These are phyloP conservation scores for Quillaja saponaria DNA, from an alignment of 306 rosid genomes.

Conservation along the genomic window DNA sequence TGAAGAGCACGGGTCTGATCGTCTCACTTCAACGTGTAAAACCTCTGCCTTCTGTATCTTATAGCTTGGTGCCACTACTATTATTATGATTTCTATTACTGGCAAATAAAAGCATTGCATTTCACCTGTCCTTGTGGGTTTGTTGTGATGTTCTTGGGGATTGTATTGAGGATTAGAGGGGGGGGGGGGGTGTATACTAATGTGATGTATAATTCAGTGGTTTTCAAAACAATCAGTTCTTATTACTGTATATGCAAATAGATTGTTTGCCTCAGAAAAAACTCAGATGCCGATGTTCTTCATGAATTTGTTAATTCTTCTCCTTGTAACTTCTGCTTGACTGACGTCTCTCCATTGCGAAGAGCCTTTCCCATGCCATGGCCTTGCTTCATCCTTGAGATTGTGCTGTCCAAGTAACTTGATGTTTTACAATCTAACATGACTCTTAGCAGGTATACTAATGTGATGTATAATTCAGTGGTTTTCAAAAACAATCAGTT, in stretches of 20 bases:
- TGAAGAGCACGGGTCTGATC: neutral
- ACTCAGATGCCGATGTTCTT: no score
- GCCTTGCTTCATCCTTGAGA: no score
- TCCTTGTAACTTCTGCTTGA: no score
- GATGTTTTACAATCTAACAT: no score
- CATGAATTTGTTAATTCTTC: no score
- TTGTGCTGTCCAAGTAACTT: no score
- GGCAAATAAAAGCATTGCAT: slow-evolving; percentile 50
- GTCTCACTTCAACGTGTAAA: no score
- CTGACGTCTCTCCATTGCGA: no score
- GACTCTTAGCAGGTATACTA: slow-evolving; percentile 40
- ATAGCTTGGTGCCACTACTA: slow-evolving; percentile 36
- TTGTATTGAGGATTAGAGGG: slow-evolving; percentile 31
- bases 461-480: slow-evolving; percentile 19
- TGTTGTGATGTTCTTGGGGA: slow-evolving; percentile 38
- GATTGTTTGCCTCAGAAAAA: no score
- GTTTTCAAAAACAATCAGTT: neutral
- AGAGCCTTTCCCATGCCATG: no score
- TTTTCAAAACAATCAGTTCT: neutral
- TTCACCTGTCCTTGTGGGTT: slow-evolving; percentile 33
- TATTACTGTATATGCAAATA: no score
- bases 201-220: slow-evolving; percentile 27
- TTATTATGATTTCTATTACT: slow-evolving; percentile 34
- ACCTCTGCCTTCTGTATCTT: slow-evolving; percentile 22
- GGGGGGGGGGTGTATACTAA: slow-evolving; percentile 29